A percentile compares a stretch with the other conserved stretches of the same genome.
Conservation (phyloP, 2,329 filamentous ascomycete genomes). For the Sporothrix luriei region DNA sequence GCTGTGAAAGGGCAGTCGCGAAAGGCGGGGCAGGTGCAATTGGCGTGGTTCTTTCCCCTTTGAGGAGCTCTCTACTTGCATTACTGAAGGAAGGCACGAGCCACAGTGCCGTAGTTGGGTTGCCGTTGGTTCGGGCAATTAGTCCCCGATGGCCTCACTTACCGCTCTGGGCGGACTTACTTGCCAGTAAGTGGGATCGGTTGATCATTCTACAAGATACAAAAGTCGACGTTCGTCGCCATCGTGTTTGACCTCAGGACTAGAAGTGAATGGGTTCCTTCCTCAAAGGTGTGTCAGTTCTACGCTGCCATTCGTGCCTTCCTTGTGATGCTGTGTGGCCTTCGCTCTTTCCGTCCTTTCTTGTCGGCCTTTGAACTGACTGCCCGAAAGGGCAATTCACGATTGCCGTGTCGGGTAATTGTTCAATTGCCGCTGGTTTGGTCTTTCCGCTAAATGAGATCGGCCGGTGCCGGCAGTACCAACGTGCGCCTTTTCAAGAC, state of each 20-base stretch:
- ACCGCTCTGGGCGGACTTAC: neutral
- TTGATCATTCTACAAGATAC: neutral
- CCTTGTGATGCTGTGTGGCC: neutral
- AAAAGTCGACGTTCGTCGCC: neutral
- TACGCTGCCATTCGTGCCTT: too few species aligned
- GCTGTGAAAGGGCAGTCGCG: neutral
- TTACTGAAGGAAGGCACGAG: slow-evolving; percentile 11
- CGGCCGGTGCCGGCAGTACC: neutral
- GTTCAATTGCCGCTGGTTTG: neutral
- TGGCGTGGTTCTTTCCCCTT: slow-evolving; percentile 8
- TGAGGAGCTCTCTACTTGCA: neutral
- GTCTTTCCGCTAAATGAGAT: neutral
- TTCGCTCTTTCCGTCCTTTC: neutral
- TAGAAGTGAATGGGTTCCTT: too few species aligned
- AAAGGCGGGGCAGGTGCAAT: slow-evolving; percentile 27
- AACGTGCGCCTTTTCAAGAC: too few species aligned
- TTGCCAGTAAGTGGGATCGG: neutral
- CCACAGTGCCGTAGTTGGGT: neutral
- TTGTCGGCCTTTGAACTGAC: neutral
- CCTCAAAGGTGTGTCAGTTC: neutral
- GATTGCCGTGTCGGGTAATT: neutral
- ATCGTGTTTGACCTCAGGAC: too few species aligned
- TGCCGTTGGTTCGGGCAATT: neutral
- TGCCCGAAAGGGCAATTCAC: neutral
- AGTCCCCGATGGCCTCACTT: neutral